Conservation (phyloP, 441 rosid species). For the Capsella rubella region DNA sequence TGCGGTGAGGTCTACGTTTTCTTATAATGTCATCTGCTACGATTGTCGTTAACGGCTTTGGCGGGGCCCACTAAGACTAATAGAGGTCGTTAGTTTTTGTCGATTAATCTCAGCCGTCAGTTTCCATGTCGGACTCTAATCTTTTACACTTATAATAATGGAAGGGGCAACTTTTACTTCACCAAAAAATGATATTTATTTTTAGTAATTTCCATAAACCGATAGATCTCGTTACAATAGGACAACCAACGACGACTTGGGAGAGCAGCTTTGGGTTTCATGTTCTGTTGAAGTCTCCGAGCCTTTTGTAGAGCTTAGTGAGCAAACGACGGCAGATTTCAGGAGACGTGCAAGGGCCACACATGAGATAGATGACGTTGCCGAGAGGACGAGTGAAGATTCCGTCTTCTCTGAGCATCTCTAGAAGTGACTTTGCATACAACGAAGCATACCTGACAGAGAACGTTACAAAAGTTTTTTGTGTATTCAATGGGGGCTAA, state of each 20-base stretch:
- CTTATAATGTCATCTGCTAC: neutral
- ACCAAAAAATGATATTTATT: too few species aligned
- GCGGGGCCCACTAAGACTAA: neutral
- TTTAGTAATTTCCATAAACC: neutral
- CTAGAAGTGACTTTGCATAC: constrained; percentile 66
- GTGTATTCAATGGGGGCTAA: neutral
- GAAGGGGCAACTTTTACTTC: neutral
- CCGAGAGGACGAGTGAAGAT: constrained; percentile 87
- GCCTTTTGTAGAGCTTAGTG: constrained; percentile 60
- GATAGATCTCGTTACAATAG: constrained; percentile 15
- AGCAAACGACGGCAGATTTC: constrained; percentile 65
- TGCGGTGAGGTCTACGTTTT: constrained; percentile 19
- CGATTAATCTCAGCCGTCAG: constrained; percentile 20
- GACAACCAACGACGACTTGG: neutral
- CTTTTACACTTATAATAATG: neutral
- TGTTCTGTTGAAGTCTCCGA: constrained; percentile 44
- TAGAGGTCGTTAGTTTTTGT: neutral
- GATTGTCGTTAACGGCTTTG: constrained; percentile 33
- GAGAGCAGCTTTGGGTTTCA: neutral
- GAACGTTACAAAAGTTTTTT: neutral
- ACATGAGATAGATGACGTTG: constrained; percentile 86
- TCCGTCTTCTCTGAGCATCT: constrained; percentile 77
- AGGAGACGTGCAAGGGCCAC: constrained; percentile 87
- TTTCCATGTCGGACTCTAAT: neutral
- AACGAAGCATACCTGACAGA: constrained; percentile 70